Conservation (phyloP, 2,329 filamentous ascomycete genomes). For the Ceratocystis colombiana region DNA sequence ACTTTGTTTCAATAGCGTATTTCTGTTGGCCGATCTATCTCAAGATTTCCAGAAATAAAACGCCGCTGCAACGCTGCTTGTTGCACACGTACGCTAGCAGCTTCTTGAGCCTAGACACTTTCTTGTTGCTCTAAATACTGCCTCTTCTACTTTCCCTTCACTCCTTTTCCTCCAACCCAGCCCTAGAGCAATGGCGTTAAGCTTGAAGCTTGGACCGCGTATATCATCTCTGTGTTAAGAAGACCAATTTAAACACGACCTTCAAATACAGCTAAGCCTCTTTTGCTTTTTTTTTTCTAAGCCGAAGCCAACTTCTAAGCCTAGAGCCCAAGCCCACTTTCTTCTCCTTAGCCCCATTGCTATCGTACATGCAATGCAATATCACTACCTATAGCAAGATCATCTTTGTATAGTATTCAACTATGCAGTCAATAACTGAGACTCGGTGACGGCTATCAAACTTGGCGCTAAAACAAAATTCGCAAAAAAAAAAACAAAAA, state of each 20-base stretch:
- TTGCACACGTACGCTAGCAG: neutral
- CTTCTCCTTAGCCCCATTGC: no score
- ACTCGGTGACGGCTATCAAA: neutral
- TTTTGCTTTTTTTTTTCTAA: neutral
- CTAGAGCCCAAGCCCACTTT: no score
- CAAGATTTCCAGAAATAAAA: conserved; percentile 14
- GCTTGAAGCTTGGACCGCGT: conserved; percentile 9
- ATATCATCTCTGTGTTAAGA: neutral
- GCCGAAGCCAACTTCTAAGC: neutral
- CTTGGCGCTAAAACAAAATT: conserved; percentile 3
- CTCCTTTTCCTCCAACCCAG: conserved; percentile 1
- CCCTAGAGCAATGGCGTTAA: conserved; percentile 1
- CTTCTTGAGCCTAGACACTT: neutral
- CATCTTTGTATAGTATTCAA: no score
- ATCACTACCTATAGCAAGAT: no score
- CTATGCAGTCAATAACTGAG: no score
- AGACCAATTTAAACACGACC: neutral
- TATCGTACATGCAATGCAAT: no score
- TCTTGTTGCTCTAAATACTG: neutral
- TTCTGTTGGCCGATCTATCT: conserved; percentile 10
- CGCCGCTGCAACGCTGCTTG: conserved; percentile 17
- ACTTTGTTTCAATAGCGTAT: neutral
- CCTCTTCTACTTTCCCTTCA: neutral
- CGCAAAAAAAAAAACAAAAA: no score
- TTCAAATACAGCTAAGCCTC: neutral